These are phyloP conservation scores for Acacia pycnantha DNA, from an alignment of 331 rosid genomes.

Conservation along the genomic window DNA sequence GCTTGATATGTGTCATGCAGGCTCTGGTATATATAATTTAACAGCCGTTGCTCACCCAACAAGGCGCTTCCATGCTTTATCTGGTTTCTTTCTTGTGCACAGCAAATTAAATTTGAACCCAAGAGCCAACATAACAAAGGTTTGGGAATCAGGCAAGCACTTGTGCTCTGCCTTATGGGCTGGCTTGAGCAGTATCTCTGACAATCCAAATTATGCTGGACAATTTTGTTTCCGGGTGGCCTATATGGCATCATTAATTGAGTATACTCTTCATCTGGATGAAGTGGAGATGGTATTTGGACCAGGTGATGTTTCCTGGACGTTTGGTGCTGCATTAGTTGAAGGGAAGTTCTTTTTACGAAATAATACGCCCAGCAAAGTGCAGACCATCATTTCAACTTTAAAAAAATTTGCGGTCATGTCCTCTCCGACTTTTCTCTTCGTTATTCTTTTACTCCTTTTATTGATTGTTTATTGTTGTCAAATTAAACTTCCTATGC, in stretches of 20 bases:
- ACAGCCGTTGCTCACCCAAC: conserved; percentile 43
- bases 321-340: conserved; percentile 79
- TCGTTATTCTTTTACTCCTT: conserved; percentile 62
- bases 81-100: conserved; percentile 80
- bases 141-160: conserved; percentile 72
- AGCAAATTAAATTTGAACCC: conserved; percentile 62
- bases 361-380: conserved; percentile 26
- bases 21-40: conserved; percentile 48
- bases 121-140: conserved; percentile 56
- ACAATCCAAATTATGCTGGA: conserved; percentile 41
- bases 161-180: conserved; percentile 68
- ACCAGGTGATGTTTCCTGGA: conserved; percentile 88
- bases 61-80: conserved; percentile 66
- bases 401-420: conserved; percentile 34
- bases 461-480: conserved; percentile 52
- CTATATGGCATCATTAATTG: conserved; percentile 78
- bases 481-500: conserved; percentile 78
- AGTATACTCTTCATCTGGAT: conserved; percentile 64
- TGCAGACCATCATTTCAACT: conserved; percentile 34
- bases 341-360: conserved; percentile 58
- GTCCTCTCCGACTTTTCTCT: conserved; percentile 59
- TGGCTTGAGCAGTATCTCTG: conserved; percentile 41
- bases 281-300: conserved; percentile 69
- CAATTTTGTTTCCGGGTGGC: conserved; percentile 80
- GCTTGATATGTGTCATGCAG: conserved; percentile 45